Evolutionary conservation across 2,329 filamentous ascomycete genomes (phyloP).

Genomic region (Talaromyces piceae): DNA sequence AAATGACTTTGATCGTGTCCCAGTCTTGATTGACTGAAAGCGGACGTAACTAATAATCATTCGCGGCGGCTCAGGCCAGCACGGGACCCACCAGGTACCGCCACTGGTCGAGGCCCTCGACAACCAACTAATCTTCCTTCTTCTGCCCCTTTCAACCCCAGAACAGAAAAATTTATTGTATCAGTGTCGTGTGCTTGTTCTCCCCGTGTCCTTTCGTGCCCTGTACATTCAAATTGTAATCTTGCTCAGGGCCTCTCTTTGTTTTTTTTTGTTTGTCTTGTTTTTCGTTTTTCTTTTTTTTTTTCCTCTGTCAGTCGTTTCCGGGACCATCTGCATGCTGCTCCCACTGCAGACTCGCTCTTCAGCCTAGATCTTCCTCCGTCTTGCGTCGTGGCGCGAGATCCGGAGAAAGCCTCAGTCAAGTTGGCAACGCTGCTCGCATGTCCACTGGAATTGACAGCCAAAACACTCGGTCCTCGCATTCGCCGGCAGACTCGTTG

Average conservation of each 20-base stretch:
- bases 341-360: neutral
- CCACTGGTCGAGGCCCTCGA: neutral
- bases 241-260: too few species aligned
- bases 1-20: neutral
- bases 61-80: neutral
- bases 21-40: neutral
- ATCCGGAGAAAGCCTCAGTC: neutral
- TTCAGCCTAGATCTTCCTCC: neutral
- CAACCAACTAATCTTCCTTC: neutral
- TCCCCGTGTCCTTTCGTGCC: too few species aligned
- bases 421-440: slow-evolving; percentile 24
- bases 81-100: neutral
- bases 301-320: neutral
- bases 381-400: neutral
- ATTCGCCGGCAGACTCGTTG: slow-evolving; percentile 43
- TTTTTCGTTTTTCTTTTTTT: neutral
- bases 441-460: slow-evolving; percentile 51
- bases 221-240: too few species aligned
- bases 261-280: too few species aligned
- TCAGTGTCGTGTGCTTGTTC: too few species aligned
- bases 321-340: neutral
- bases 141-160: neutral
- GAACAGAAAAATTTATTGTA: neutral
- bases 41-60: neutral
- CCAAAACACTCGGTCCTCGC: slow-evolving; percentile 45